Base-by-base conservation (phyloP, 1,284 basidiomycete genomes). In the Pulveroboletus sp. region DNA sequence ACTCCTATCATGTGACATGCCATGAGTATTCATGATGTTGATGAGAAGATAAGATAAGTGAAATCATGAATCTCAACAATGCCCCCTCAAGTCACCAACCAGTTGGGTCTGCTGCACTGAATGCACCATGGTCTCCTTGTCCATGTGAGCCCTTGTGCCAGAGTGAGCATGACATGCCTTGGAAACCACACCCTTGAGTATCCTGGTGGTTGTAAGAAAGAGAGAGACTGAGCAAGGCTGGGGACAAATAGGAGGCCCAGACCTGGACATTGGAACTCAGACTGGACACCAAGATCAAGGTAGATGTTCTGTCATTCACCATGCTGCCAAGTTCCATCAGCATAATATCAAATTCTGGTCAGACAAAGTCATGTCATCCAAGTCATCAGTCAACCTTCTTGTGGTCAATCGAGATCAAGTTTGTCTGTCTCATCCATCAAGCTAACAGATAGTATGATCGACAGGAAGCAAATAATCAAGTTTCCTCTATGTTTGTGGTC, bases 141-240 rank as follows among this genome's bases (percentile, higher is more conserved):
- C 64, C 78, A 7, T 79, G 79, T 20, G 84, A 85, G 38, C 61
- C 72, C 5, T 59, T 64, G 36, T 74, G 77, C 6, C 67, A 68
- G 24, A 56, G 56, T 39, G 75, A 77, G 26, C 73, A 78, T 24
- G 85, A 87, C 18, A 62, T 71, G 43, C 71, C 68, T 26, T 87
- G 86, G 85, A 83, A 86, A 38, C 78, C n/a, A n/a, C n/a, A n/a
- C n/a, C n/a, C n/a, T n/a, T n/a, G n/a, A n/a, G n/a, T n/a, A n/a
- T n/a, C n/a, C n/a, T n/a, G 90, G 49, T 94, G 94, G 92, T 81
- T 81, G 8, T 77, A 83, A 25, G 96, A 97, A 73, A 81, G 93
- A 3, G 88, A 91, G 60, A 79, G 91, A 31, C 77, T 97, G 9
- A 78, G 81, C 40, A 80, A 82, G 24, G 90, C 92, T 11, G 82